Conservation (phyloP, 305 asterid species). For the Fraxinus sp. region DNA sequence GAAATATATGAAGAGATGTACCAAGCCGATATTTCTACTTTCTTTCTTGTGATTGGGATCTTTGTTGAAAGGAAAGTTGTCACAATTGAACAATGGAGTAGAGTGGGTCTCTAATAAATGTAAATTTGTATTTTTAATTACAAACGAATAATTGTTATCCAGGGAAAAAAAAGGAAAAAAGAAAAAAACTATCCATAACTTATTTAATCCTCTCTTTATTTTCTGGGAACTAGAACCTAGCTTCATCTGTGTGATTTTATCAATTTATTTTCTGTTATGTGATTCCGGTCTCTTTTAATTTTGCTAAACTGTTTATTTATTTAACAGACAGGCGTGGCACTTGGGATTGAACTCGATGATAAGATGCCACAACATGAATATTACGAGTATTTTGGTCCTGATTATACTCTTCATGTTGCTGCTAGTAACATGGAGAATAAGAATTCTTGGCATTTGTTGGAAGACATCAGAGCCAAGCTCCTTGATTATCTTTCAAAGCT, state of each 20-base stretch:
- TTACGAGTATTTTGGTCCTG: slow-evolving; percentile 63
- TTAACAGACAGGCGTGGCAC: slow-evolving; percentile 64
- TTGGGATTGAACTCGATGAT: slow-evolving; percentile 62
- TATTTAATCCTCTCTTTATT: neutral
- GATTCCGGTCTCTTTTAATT: slow-evolving; percentile 14
- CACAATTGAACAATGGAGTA: neutral
- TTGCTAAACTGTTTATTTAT: slow-evolving; percentile 20
- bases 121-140: neutral
- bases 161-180: neutral
- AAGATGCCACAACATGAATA: slow-evolving; percentile 68
- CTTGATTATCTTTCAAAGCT: slow-evolving; percentile 58
- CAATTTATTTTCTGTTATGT: neutral
- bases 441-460: slow-evolving; percentile 52
- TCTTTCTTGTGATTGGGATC: neutral
- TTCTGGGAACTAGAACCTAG: neutral
- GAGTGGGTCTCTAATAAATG: neutral
- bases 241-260: slow-evolving; percentile 2
- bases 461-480: slow-evolving; percentile 53
- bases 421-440: slow-evolving; percentile 69
- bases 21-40: neutral
- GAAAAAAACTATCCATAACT: neutral
- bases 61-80: neutral
- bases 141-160: neutral
- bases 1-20: neutral
- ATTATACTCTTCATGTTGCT: slow-evolving; percentile 62